These are phyloP conservation scores for Leccinum arenicola DNA, from an alignment of 768 basidiomycete species.

Conservation along the genomic window DNA sequence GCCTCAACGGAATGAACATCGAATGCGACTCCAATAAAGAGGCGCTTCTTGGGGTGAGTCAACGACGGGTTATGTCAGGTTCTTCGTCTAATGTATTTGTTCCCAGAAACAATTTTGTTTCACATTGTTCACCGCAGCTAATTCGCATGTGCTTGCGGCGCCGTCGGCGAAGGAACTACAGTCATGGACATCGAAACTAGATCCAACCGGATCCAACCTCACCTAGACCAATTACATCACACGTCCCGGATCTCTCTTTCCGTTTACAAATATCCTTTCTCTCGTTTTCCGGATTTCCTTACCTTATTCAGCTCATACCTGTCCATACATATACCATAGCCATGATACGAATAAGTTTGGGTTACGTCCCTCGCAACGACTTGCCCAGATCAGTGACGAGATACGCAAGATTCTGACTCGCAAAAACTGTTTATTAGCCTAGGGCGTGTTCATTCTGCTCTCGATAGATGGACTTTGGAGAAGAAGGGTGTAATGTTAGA, in stretches of 20 bases:
- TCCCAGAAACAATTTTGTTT: conserved; percentile 79
- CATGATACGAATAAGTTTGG: conserved; percentile 9
- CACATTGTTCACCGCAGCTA: conserved; percentile 88
- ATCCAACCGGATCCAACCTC: conserved; percentile 69
- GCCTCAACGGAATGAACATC: conserved; percentile 79
- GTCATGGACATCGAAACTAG: conserved; percentile 81
- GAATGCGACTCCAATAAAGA: conserved; percentile 88
- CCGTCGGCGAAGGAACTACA: conserved; percentile 78
- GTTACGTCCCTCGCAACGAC: conserved; percentile 1
- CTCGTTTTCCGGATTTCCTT: conserved; percentile 4
- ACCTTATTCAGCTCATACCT: conserved; percentile 22
- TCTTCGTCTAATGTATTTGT: conserved; percentile 5
- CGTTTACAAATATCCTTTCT: not conserved
- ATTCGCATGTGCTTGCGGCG: conserved; percentile 87
- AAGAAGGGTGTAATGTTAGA: conserved; percentile 3
- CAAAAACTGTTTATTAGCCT: not conserved
- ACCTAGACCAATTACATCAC: conserved; percentile 27
- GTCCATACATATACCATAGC: conserved; percentile 30
- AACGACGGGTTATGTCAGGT: not conserved
- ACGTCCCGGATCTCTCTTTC: not conserved
- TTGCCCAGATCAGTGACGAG: conserved; percentile 4
- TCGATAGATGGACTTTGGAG: conserved; percentile 14
- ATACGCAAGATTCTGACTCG: not conserved
- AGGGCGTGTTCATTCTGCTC: not conserved
- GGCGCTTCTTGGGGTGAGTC: conserved; percentile 74